phyloP scores from a whole-genome alignment of 2,329 filamentous ascomycete genomes.

The Aureobasidium zeae region DNA sequence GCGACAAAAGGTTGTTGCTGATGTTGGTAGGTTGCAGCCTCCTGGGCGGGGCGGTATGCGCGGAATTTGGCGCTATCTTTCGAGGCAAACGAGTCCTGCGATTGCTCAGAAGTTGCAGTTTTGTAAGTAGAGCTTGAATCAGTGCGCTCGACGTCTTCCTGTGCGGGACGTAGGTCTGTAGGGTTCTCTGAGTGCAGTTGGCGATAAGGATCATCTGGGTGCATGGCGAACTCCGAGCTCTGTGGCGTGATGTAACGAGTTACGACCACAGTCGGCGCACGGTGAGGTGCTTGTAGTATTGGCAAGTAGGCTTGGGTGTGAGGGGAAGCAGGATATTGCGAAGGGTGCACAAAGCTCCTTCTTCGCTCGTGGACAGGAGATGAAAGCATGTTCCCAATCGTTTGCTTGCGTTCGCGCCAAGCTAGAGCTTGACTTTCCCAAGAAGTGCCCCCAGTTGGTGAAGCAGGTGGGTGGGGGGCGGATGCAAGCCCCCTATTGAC shows the following conservation, averaged over 20 bases:
- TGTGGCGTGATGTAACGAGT: constrained; percentile 27
- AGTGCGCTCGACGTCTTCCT: constrained; percentile 20
- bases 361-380: constrained; percentile 1
- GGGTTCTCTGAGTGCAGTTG: constrained; percentile 2
- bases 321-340: neutral
- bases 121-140: constrained; percentile 23
- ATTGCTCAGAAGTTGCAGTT: constrained; percentile 19
- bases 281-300: constrained; percentile 1
- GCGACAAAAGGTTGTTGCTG: no score
- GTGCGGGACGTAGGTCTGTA: constrained; percentile 13
- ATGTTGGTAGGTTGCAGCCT: neutral
- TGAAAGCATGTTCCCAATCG: constrained; percentile 17
- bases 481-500: neutral
- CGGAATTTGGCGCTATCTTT: constrained; percentile 15
- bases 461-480: constrained; percentile 3
- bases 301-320: constrained; percentile 4
- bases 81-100: constrained; percentile 5
- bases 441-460: constrained; percentile 7
- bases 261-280: constrained; percentile 27
- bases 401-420: constrained; percentile 25
- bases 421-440: constrained; percentile 26
- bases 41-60: constrained; percentile 8
- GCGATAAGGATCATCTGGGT: constrained; percentile 8
- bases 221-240: constrained; percentile 15
- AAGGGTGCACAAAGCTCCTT: neutral